Conservation (phyloP, 2,329 filamentous ascomycete species). For the Colletotrichum zoysiae region DNA sequence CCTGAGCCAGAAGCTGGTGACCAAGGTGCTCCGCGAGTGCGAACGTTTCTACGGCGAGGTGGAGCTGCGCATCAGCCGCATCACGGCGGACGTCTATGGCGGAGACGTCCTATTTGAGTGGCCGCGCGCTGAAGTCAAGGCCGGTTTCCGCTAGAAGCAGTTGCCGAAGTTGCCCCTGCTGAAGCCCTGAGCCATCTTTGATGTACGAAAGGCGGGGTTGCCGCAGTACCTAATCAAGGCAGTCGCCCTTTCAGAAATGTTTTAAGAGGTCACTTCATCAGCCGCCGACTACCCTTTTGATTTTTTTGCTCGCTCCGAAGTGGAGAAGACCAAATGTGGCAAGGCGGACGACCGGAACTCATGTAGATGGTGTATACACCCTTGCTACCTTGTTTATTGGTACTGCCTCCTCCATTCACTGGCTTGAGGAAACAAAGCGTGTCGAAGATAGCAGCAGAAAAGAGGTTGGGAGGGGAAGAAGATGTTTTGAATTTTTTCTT, state of each 20-base stretch:
- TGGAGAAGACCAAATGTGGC: not conserved
- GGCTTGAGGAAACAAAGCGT: not conserved
- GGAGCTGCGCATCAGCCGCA: conserved; percentile 69
- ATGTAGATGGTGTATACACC: not conserved
- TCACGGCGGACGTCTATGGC: conserved; percentile 73
- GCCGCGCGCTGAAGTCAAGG: conserved; percentile 73
- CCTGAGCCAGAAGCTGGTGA: conserved; percentile 70
- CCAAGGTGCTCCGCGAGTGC: conserved; percentile 70
- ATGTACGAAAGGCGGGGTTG: not conserved
- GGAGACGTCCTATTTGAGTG: conserved; percentile 75
- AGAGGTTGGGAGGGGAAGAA: too few species aligned
- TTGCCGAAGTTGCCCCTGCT: conserved; percentile 1
- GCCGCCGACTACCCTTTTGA: not conserved
- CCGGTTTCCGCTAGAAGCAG: conserved; percentile 59
- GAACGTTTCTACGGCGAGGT: conserved; percentile 73
- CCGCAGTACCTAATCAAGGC: not conserved
- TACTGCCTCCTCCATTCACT: not conserved
- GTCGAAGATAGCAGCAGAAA: not conserved
- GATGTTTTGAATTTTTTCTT: conserved; percentile 8
- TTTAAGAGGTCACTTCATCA: not conserved
- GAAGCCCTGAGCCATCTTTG: conserved; percentile 7
- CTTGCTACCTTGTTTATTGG: not conserved
- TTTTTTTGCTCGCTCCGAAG: not conserved
- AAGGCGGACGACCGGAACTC: not conserved
- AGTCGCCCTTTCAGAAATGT: not conserved